Conservation (phyloP, 208 protist species). For the Acanthamoeba triangularis region DNA sequence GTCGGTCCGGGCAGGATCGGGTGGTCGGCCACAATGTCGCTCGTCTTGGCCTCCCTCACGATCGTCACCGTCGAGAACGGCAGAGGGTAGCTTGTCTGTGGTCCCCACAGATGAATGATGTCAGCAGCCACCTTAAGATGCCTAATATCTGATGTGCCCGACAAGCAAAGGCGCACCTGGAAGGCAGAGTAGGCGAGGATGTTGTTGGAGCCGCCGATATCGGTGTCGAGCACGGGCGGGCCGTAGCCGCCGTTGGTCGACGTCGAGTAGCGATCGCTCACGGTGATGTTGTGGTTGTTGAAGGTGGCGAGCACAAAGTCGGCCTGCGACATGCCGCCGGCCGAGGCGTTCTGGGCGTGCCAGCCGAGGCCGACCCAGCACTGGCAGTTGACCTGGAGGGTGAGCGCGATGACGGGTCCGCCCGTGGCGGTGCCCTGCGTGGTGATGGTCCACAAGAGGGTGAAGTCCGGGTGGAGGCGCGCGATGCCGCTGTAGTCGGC, state of each 20-base stretch:
- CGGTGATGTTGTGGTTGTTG: background rate
- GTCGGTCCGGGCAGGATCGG: background rate
- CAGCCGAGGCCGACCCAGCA: slow-evolving; percentile 28
- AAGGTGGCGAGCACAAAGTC: slow-evolving; percentile 63
- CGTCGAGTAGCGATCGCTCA: slow-evolving; percentile 18
- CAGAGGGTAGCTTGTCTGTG: background rate
- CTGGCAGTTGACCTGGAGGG: slow-evolving; percentile 8
- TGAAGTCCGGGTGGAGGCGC: slow-evolving; percentile 12
- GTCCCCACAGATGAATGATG: background rate
- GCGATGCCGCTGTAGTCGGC: slow-evolving; percentile 10
- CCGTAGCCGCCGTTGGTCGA: slow-evolving; percentile 1
- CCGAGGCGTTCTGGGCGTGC: background rate
- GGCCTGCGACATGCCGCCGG: slow-evolving; percentile 25
- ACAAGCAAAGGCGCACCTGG: background rate
- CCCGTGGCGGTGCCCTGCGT: slow-evolving; percentile 1
- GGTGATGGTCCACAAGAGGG: slow-evolving; percentile 15
- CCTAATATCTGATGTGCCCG: background rate
- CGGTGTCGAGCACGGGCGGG: slow-evolving; percentile 46
- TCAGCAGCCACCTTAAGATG: background rate
- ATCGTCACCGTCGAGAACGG: background rate
- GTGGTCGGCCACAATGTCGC: slow-evolving; percentile 3
- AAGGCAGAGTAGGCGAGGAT: slow-evolving; percentile 56
- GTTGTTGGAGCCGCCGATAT: slow-evolving; percentile 41
- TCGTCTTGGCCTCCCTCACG: background rate
- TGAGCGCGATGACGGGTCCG: background rate